These are phyloP conservation scores for Triangularia verruculosa DNA, from an alignment of 2,329 filamentous ascomycete species.

Conservation along the genomic window DNA sequence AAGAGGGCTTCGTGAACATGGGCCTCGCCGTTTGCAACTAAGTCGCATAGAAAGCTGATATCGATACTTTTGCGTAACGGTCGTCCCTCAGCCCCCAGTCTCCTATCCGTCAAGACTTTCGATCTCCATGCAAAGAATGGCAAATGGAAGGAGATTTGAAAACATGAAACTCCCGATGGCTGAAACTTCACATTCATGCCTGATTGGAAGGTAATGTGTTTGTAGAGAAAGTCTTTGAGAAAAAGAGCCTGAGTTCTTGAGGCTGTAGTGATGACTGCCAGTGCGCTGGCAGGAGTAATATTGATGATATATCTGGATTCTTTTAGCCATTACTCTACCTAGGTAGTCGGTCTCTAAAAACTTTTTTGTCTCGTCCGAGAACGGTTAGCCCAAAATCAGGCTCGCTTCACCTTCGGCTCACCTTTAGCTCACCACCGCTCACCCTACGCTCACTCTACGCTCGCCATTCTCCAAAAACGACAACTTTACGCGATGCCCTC, in stretches of 20 bases:
- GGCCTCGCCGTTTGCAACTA: neutral
- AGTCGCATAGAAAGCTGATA: neutral
- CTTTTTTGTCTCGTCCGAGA: too few relatives aligned
- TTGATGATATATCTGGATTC: conserved; percentile 18
- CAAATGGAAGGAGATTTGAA: conserved; percentile 19
- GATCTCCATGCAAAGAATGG: conserved; percentile 15
- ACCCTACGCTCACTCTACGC: too few relatives aligned
- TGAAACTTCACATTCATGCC: conserved; percentile 8
- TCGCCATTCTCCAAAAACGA: too few relatives aligned
- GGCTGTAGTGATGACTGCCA: conserved; percentile 13
- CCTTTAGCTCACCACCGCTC: too few relatives aligned
- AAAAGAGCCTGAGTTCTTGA: conserved; percentile 7
- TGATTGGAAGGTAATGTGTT: conserved; percentile 16
- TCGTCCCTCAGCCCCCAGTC: neutral
- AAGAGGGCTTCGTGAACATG: conserved; percentile 20
- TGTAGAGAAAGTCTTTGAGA: conserved; percentile 17
- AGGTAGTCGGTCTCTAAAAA: too few relatives aligned
- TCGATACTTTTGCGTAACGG: conserved; percentile 5
- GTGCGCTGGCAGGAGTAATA: conserved; percentile 7
- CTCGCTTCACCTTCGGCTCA: too few relatives aligned
- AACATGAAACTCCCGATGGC: conserved; percentile 8
- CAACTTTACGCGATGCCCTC: too few relatives aligned
- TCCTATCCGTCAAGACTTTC: neutral
- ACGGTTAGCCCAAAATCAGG: too few relatives aligned
- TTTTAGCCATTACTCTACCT: too few relatives aligned